A percentile compares a stretch with the other conserved stretches of the same genome.
Conservation (phyloP, 1,139 yeast genomes). For the Casaregolazyma suthepensis region DNA sequence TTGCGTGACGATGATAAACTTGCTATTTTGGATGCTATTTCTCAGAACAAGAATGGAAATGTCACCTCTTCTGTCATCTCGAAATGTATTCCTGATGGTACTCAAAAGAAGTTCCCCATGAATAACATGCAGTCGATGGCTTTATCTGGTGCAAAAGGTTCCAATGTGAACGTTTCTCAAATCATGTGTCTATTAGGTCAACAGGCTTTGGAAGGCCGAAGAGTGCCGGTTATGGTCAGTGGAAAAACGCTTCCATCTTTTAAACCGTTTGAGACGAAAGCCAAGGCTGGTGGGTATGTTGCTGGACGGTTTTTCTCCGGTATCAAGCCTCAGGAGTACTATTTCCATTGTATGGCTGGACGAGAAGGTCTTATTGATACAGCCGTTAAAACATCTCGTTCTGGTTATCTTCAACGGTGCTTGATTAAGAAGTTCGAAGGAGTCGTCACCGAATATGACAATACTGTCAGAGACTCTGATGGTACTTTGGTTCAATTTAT, state of each 20-base stretch:
- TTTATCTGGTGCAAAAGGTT: conserved; percentile 97
- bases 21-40: conserved; percentile 92
- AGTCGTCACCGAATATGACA: conserved; percentile 89
- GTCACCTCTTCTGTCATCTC: conserved; percentile 91
- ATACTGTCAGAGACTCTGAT: conserved; percentile 92
- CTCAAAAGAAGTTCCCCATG: conserved; percentile 90
- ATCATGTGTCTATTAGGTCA: conserved; percentile 99
- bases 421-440: conserved; percentile 97
- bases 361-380: conserved; percentile 99
- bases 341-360: conserved; percentile 99
- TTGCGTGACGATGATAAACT: conserved; percentile 88
- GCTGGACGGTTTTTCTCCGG: conserved; percentile 98
- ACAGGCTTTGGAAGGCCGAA: conserved; percentile 98
- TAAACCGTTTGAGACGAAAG: conserved; percentile 94
- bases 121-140: conserved; percentile 99
- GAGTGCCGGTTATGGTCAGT: conserved; percentile 98
- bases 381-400: conserved; percentile 96
- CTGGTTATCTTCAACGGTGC: conserved; percentile 98
- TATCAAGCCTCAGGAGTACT: conserved; percentile 97
- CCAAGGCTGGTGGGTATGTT: conserved; percentile 97
- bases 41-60: conserved; percentile 87
- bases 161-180: conserved; percentile 96
- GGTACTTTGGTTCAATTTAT: conserved; percentile 90
- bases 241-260: conserved; percentile 97
- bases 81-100: conserved; percentile 93